Conservation (phyloP, 495 filamentous ascomycete species). For the Aspergillus taichungensis region DNA sequence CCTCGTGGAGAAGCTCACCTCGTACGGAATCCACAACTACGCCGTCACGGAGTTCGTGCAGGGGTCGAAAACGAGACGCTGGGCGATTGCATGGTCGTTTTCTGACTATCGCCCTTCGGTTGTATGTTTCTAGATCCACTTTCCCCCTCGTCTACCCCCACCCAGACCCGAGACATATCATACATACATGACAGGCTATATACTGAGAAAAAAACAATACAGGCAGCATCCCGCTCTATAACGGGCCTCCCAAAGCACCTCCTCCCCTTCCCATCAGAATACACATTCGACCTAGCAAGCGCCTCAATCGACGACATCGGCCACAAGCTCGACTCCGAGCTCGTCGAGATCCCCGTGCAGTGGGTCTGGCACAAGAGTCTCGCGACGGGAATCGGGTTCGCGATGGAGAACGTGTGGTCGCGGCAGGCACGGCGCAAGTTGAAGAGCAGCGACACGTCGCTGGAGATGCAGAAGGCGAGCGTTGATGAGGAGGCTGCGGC, state of each 20-base stretch:
- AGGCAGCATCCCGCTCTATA: conserved; percentile 50
- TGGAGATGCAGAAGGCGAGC: conserved; percentile 13
- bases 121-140: conserved; percentile 24
- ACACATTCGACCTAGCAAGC: conserved; percentile 32
- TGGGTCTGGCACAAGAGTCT: conserved; percentile 41
- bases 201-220: conserved; percentile 8
- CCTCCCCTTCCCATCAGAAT: conserved; percentile 50
- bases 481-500: conserved; percentile 23
- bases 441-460: conserved; percentile 14
- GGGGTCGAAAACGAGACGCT: conserved; percentile 70
- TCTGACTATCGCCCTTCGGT: conserved; percentile 54
- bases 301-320: conserved; percentile 19
- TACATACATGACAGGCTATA: background rate
- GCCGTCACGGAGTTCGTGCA: conserved; percentile 76
- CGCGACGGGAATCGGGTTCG: conserved; percentile 44
- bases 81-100: conserved; percentile 88
- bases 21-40: conserved; percentile 60
- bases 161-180: too few species aligned
- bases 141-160: too few species aligned
- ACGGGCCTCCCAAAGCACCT: conserved; percentile 49
- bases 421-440: conserved; percentile 52
- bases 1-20: conserved; percentile 53
- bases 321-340: conserved; percentile 27
- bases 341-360: conserved; percentile 38
- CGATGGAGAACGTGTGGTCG: conserved; percentile 63